Percentiles rank a stretch among this genome's conserved stretches.
Evolutionary conservation across 257 asterid genomes (phyloP).

Genomic region (Paulownia fortunei): DNA sequence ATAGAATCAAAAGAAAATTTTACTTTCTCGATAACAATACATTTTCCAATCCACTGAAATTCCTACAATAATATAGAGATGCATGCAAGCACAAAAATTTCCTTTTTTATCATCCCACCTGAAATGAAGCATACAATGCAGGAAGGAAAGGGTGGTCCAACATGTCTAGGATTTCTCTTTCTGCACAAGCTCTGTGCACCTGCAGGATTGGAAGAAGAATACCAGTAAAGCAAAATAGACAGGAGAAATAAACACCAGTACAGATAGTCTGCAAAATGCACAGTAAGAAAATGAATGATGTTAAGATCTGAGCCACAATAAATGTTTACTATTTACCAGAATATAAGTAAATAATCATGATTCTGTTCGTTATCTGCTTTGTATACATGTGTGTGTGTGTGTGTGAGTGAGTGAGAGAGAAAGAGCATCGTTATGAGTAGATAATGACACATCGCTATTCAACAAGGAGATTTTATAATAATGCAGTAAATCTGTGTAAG

Average conservation of each 20-base stretch:
- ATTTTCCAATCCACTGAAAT: not conserved
- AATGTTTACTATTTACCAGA: not conserved
- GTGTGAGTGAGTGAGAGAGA: not conserved
- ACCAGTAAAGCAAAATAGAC: not conserved
- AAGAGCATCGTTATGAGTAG: not conserved
- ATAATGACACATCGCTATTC: not conserved
- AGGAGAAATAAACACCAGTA: not conserved
- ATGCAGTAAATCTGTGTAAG: not conserved
- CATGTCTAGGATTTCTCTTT: conserved; percentile 95
- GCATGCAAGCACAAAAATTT: not conserved
- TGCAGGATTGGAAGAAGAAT: conserved; percentile 38
- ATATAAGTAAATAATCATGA: not conserved
- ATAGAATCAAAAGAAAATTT: not conserved
- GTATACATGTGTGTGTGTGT: not conserved
- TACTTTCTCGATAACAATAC: not conserved
- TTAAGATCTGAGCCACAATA: not conserved
- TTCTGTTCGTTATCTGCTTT: not conserved
- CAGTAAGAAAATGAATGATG: not conserved
- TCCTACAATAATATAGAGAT: not conserved
- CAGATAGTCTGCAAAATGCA: not conserved
- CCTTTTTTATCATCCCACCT: conserved; percentile 51
- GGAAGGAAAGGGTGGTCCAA: conserved; percentile 99
- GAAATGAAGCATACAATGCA: conserved; percentile 96
- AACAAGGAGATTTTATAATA: not conserved
- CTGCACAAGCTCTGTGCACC: conserved; percentile 99